Conservation (phyloP, 108 stramenopile species). For the Chaetoceros muelleri region DNA sequence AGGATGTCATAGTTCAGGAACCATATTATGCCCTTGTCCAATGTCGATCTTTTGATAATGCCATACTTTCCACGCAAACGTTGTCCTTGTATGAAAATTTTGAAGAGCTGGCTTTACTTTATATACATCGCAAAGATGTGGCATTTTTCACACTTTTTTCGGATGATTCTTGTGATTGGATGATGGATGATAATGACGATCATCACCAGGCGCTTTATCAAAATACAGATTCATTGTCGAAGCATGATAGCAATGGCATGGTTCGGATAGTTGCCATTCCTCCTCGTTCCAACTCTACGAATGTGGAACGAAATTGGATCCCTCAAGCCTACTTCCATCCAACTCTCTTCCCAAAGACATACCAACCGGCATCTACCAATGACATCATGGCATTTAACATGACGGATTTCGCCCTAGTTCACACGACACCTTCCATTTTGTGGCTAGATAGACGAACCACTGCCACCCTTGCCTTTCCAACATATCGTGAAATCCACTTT, state of each 20-base stretch:
- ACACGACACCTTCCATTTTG: conserved; percentile 41
- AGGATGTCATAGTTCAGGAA: conserved; percentile 10
- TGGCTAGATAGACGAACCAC: conserved; percentile 53
- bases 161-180: conserved; percentile 1
- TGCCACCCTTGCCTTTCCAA: conserved; percentile 52
- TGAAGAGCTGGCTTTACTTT: conserved; percentile 23
- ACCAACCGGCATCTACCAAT: conserved; percentile 6
- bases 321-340: conserved; percentile 15
- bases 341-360: background rate
- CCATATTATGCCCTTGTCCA: conserved; percentile 26
- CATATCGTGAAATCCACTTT: conserved; percentile 39
- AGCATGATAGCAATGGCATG: no score
- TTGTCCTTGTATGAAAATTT: conserved; percentile 7
- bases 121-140: conserved; percentile 25
- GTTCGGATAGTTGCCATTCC: background rate
- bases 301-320: conserved; percentile 12
- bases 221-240: no score
- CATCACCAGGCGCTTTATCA: no score
- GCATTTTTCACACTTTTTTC: conserved; percentile 22
- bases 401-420: conserved; percentile 17
- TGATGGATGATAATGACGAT: conserved; percentile 1
- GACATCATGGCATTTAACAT: conserved; percentile 9
- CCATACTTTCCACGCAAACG: background rate
- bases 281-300: conserved; percentile 17
- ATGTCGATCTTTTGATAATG: conserved; percentile 10